Evolutionary conservation across 192 early-diverging fungal genomes (phyloP).

Genomic region (Coemansia sp.): DNA sequence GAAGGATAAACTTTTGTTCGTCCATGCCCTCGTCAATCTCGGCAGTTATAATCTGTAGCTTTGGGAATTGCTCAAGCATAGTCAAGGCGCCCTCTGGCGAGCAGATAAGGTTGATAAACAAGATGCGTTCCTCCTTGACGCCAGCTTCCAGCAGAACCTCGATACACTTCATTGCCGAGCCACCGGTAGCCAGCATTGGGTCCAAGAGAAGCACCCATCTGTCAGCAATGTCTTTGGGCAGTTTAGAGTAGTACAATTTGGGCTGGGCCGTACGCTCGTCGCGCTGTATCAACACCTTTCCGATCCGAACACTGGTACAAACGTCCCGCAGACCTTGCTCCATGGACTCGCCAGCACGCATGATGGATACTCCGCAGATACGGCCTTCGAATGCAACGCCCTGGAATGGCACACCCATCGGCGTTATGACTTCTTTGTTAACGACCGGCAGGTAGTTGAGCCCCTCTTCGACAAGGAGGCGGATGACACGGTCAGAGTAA

Average conservation of each 20-base stretch:
- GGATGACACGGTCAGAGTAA: conserved; percentile 85
- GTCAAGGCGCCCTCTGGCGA: conserved; percentile 82
- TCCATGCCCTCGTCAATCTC: conserved; percentile 86
- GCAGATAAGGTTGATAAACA: conserved; percentile 92
- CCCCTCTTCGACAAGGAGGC: conserved; percentile 92
- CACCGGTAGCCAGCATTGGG: conserved; percentile 97
- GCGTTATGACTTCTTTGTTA: conserved; percentile 77
- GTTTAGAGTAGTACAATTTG: conserved; percentile 91
- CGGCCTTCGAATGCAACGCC: conserved; percentile 83
- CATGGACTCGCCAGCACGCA: conserved; percentile 97
- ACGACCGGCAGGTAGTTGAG: conserved; percentile 91
- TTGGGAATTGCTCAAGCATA: conserved; percentile 72
- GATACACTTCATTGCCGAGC: conserved; percentile 90
- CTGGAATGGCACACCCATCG: conserved; percentile 71
- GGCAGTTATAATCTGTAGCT: conserved; percentile 86
- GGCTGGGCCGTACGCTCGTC: conserved; percentile 92
- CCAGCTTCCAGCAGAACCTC: conserved; percentile 85
- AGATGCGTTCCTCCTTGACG: conserved; percentile 82
- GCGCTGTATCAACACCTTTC: conserved; percentile 95
- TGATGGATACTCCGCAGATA: conserved; percentile 95
- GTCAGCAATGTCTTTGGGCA: conserved; percentile 83
- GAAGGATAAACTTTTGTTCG: conserved; percentile 84
- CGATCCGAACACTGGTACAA: conserved; percentile 88
- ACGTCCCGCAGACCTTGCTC: conserved; percentile 84
- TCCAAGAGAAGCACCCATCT: conserved; percentile 88